These are phyloP conservation scores for Tephrocybe sp. DNA, from an alignment of 768 basidiomycete species.

Conservation along the genomic window DNA sequence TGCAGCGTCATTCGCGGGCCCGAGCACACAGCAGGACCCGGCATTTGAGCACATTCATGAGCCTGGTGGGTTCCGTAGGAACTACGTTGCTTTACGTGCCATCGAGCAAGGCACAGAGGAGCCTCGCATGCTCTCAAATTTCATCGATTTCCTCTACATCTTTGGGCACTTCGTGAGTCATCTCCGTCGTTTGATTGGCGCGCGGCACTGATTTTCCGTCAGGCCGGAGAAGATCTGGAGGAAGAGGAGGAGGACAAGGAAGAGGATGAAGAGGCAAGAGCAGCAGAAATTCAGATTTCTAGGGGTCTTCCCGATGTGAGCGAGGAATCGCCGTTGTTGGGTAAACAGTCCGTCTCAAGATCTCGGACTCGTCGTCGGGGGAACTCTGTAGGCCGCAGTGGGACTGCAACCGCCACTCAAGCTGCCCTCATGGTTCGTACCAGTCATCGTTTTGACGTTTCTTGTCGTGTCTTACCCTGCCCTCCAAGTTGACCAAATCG, in stretches of 20 bases:
- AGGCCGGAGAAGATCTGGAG: conserved; percentile 92
- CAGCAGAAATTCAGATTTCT: conserved; percentile 18
- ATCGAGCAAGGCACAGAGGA: conserved; percentile 65
- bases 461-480: conserved; percentile 1
- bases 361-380: conserved; percentile 57
- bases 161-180: conserved; percentile 93
- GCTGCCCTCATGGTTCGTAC: conserved; percentile 85
- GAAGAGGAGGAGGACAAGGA: conserved; percentile 85
- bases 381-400: conserved; percentile 60
- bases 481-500: conserved; percentile 75
- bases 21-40: conserved; percentile 59
- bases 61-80: conserved; percentile 91
- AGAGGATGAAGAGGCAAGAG: conserved; percentile 47
- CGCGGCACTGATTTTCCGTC: conserved; percentile 6
- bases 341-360: conserved; percentile 35
- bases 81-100: conserved; percentile 77
- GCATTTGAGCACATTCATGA: conserved; percentile 92
- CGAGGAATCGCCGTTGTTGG: conserved; percentile 62
- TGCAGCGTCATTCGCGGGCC: conserved; percentile 68
- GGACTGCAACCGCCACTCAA: conserved; percentile 88
- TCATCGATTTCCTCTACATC: conserved; percentile 91
- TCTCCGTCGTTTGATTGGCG: not conserved
- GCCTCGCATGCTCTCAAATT: conserved; percentile 72
- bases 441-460: too few relatives aligned
- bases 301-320: conserved; percentile 27